Conservation (phyloP, 768 basidiomycete genomes). For the Lentinula detonsa region DNA sequence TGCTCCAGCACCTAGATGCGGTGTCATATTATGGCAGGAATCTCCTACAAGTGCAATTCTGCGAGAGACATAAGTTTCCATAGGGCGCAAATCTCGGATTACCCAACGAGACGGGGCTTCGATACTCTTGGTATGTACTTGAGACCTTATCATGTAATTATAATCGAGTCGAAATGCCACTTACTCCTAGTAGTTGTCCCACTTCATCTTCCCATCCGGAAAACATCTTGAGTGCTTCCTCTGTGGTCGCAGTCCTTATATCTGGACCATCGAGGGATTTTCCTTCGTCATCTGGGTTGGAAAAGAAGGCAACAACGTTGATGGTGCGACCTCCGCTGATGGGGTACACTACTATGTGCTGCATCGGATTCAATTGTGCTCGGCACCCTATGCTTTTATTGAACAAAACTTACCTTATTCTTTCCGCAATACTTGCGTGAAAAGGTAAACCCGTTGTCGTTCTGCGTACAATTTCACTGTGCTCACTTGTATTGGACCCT, state of each 20-base stretch:
- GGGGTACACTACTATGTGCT: conserved; percentile 48
- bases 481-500: conserved; percentile 19
- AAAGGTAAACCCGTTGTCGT: not conserved
- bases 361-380: not conserved
- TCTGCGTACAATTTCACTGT: not conserved
- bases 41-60: conserved; percentile 30
- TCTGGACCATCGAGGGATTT: conserved; percentile 21
- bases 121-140: not conserved
- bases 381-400: not conserved
- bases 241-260: conserved; percentile 25
- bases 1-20: conserved; percentile 18
- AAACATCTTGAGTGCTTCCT: conserved; percentile 32
- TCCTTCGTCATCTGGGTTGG: conserved; percentile 28
- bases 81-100: conserved; percentile 20
- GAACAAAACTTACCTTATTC: not conserved
- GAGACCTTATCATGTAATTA: not conserved
- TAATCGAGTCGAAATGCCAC: conserved; percentile 1
- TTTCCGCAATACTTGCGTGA: conserved; percentile 17
- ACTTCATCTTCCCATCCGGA: conserved; percentile 42
- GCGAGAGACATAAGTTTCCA: conserved; percentile 23
- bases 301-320: conserved; percentile 40
- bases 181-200: conserved; percentile 34
- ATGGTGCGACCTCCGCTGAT: conserved; percentile 42
- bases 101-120: conserved; percentile 25
- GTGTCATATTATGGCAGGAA: conserved; percentile 22